Base-by-base conservation (phyloP, 805 yeast genomes). In the Ogataea methanolica region DNA sequence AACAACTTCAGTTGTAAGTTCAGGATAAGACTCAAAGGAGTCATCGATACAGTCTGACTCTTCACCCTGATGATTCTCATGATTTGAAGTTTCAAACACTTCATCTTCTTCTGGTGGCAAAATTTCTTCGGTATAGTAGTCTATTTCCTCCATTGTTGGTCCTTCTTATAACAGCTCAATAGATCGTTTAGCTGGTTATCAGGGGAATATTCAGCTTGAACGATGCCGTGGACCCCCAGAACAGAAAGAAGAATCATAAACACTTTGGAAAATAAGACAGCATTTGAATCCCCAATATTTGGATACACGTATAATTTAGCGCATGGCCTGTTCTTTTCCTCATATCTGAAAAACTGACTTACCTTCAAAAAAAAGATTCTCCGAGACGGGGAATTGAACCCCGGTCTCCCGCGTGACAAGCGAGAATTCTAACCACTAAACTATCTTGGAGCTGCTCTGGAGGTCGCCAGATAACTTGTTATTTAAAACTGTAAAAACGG, bases 351-450 rank as follows among this genome's bases (percentile, higher is more conserved):
- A 19, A 19, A 19, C 21, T 19, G 4, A 19, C 2, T 4, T 19
- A 19, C 4, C 4, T 4, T 19, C 4, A 4, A 2, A 19, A 19
- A 19, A 19, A 19, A 19, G 21, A n/a, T n/a, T 4, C 71, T 67
- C 71, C 69, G 68, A 64, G 66, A 64, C 71, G 65, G 71, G 70
- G 71, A 67, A 65, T 67, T 61, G 71, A 67, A 67, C 71, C 70
- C 70, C 65, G 71, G 68, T 67, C 71, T 60, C 66, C 67, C 70
- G 68, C 71, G 70, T 67, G 71, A 67, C 71, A 67, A 67, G 71
- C 71, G 70, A 61, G 61, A 63, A 66, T 67, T 67, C 71, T 66
- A 65, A 64, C 71, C 70, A 65, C 67, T 66, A 67, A 67, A 67
- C 70, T 64, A 66, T 63, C 71, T 62, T 62, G 69, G 70, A 66